phyloP scores from a whole-genome alignment of 768 basidiomycete species.

The Phaffia tasmanica region DNA sequence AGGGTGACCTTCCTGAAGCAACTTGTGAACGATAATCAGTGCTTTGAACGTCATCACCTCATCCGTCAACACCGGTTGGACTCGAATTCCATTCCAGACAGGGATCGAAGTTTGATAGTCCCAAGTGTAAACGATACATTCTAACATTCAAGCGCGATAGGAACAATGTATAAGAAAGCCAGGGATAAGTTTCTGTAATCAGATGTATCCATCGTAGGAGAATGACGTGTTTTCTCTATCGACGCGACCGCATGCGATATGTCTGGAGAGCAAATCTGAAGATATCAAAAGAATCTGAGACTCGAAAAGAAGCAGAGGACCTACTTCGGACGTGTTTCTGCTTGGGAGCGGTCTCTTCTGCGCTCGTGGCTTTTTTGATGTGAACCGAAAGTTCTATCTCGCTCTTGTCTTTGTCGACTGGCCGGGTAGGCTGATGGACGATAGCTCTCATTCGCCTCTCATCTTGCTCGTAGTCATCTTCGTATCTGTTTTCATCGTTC shows the following conservation, averaged over 20 bases:
- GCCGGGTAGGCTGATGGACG: conserved; percentile 80
- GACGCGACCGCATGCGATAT: too few species aligned
- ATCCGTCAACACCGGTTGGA: conserved; percentile 91
- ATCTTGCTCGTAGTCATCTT: conserved; percentile 25
- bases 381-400: conserved; percentile 86
- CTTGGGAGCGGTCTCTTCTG: conserved; percentile 93
- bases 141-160: conserved; percentile 40
- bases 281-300: too few species aligned
- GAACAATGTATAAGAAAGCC: neutral
- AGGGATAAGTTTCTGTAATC: too few species aligned
- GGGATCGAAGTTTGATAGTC: conserved; percentile 96
- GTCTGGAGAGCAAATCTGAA: too few species aligned
- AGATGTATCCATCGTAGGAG: too few species aligned
- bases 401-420: conserved; percentile 97
- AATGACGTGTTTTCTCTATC: too few species aligned
- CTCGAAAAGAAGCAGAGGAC: conserved; percentile 32
- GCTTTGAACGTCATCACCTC: conserved; percentile 98
- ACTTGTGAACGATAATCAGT: conserved; percentile 93
- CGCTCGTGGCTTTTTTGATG: conserved; percentile 94
- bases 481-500: conserved; percentile 10
- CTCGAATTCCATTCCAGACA: conserved; percentile 93
- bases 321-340: conserved; percentile 98
- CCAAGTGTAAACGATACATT: conserved; percentile 98
- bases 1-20: conserved; percentile 94
- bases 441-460: conserved; percentile 20